phyloP scores from a whole-genome alignment of 805 yeast species.

The Torulaspora gathmanii region DNA sequence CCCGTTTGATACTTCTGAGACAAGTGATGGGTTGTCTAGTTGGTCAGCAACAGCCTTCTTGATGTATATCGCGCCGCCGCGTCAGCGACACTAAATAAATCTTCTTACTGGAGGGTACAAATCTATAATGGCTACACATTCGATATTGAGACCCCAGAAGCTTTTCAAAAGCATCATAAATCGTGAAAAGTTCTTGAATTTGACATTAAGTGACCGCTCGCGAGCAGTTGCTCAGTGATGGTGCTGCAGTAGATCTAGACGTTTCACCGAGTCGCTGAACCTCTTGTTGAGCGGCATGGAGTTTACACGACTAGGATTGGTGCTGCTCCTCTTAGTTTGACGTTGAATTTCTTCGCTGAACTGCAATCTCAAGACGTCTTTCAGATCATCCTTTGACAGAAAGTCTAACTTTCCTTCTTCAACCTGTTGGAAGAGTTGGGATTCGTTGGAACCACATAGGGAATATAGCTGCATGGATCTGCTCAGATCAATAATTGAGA shows the following conservation, averaged over 20 bases:
- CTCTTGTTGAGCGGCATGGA: slow-evolving; percentile 29
- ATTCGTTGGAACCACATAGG: slow-evolving; percentile 25
- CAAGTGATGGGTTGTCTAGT: not conserved
- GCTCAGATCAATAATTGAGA: slow-evolving; percentile 25
- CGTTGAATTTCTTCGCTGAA: slow-evolving; percentile 31
- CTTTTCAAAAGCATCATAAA: not conserved
- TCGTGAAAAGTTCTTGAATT: too few relatives aligned
- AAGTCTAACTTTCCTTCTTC: slow-evolving; percentile 18
- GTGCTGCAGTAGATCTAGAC: slow-evolving; percentile 11
- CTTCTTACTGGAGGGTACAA: not conserved
- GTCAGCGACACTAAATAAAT: not conserved
- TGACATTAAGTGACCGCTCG: too few relatives aligned
- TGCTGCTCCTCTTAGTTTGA: slow-evolving; percentile 20
- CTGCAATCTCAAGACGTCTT: slow-evolving; percentile 29
- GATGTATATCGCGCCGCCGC: too few relatives aligned
- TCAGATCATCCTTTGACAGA: slow-evolving; percentile 22
- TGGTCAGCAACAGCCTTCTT: not conserved
- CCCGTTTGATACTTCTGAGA: not conserved
- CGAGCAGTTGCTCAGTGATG: too few relatives aligned
- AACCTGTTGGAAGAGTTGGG: slow-evolving; percentile 18
- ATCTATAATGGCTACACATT: not conserved
- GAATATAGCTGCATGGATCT: slow-evolving; percentile 23
- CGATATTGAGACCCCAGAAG: not conserved
- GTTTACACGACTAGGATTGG: slow-evolving; percentile 14
- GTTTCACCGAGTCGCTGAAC: slow-evolving; percentile 27